phyloP scores from a whole-genome alignment of 2,329 filamentous ascomycete genomes.

The Nemania bipapillata region DNA sequence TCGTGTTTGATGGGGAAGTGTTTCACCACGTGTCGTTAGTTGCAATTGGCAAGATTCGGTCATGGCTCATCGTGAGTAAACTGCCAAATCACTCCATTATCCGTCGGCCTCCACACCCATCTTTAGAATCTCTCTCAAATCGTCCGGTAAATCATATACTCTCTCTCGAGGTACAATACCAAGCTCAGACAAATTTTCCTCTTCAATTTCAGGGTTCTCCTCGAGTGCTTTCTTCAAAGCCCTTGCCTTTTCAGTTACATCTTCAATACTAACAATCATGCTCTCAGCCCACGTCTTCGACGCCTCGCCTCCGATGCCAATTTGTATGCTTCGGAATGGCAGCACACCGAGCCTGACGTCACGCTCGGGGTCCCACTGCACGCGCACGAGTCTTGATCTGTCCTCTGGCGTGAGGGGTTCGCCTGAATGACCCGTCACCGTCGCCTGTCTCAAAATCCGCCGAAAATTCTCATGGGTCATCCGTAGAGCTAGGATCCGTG shows the following conservation, averaged over 20 bases:
- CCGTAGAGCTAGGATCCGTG: slow-evolving; percentile 66
- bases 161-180: slow-evolving; percentile 60
- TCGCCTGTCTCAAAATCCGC: slow-evolving; percentile 56
- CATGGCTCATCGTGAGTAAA: not conserved
- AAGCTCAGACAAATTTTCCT: slow-evolving; percentile 52
- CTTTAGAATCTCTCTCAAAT: not conserved
- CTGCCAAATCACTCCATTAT: not conserved
- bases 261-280: slow-evolving; percentile 66
- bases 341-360: slow-evolving; percentile 58
- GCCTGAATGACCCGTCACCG: slow-evolving; percentile 49
- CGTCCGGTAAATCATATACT: slow-evolving; percentile 55
- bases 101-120: not conserved
- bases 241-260: slow-evolving; percentile 66
- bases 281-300: slow-evolving; percentile 60
- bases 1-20: slow-evolving; percentile 26
- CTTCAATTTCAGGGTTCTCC: slow-evolving; percentile 51
- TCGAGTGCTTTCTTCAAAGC: slow-evolving; percentile 60
- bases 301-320: slow-evolving; percentile 63
- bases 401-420: slow-evolving; percentile 30
- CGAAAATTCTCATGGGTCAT: slow-evolving; percentile 64
- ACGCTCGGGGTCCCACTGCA: slow-evolving; percentile 73
- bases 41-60: not conserved
- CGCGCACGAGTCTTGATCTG: slow-evolving; percentile 55
- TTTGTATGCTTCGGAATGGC: slow-evolving; percentile 67
- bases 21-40: slow-evolving; percentile 3